Percentiles rank a stretch among this genome's conserved stretches.
phyloP scores from a whole-genome alignment of 306 rosid species.

The Gleditsia sinensis region DNA sequence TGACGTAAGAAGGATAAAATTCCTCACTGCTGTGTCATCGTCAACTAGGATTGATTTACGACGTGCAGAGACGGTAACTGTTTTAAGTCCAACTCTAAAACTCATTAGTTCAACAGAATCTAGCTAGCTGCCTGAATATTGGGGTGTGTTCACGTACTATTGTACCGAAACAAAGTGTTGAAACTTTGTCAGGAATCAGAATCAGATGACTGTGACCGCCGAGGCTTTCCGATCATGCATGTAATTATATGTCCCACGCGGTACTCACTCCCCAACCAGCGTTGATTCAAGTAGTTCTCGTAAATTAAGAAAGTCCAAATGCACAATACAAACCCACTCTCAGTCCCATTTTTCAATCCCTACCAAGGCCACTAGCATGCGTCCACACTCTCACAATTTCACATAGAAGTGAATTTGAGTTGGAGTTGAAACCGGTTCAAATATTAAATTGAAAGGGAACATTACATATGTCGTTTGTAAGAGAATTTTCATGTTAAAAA shows the following conservation, averaged over 20 bases:
- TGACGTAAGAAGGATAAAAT: neutral
- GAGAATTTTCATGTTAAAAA: too few species aligned
- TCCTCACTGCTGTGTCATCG: neutral
- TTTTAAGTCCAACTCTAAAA: neutral
- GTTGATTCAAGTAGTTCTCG: neutral
- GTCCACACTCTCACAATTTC: too few species aligned
- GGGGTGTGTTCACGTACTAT: neutral
- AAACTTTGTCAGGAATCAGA: neutral
- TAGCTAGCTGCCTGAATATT: neutral
- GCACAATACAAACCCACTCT: neutral
- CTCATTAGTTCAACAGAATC: neutral
- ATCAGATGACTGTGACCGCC: neutral
- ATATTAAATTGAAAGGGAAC: neutral
- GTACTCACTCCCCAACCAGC: neutral
- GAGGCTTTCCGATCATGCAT: neutral
- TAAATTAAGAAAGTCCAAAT: neutral
- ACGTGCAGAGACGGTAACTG: neutral
- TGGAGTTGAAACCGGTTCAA: neutral
- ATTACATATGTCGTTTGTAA: neutral
- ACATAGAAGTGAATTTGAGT: neutral
- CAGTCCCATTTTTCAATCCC: neutral
- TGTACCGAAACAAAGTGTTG: neutral
- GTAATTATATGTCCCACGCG: slow-evolving; percentile 14
- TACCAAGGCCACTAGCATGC: neutral
- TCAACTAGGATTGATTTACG: neutral